Conservation (phyloP, 768 basidiomycete species). For the Phylloporus sp. region DNA sequence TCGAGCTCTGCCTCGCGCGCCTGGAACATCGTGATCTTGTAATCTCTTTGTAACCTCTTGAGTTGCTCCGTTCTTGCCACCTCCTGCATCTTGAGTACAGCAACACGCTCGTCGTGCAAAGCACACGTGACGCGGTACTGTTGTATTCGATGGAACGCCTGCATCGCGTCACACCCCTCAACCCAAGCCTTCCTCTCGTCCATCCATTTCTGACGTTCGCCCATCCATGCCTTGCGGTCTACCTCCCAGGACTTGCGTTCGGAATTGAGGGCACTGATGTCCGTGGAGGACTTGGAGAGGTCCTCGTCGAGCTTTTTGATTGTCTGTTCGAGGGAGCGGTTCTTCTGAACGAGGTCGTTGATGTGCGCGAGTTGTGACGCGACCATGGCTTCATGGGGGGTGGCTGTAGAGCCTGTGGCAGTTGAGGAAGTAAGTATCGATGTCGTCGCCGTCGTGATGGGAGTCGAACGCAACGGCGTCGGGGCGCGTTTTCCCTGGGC, state of each 20-base stretch:
- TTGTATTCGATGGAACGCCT: slow-evolving; percentile 60
- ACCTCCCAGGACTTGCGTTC: slow-evolving; percentile 34
- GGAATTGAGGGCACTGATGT: slow-evolving; percentile 34
- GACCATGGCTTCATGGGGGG: slow-evolving; percentile 45
- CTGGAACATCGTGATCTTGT: slow-evolving; percentile 63
- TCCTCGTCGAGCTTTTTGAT: slow-evolving; percentile 52
- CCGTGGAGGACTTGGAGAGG: slow-evolving; percentile 32
- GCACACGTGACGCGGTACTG: slow-evolving; percentile 52
- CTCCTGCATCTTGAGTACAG: slow-evolving; percentile 52
- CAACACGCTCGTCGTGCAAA: slow-evolving; percentile 49
- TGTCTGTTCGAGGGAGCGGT: slow-evolving; percentile 57
- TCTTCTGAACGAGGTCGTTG: slow-evolving; percentile 66
- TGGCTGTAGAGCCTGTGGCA: slow-evolving; percentile 26
- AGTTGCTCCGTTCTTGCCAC: slow-evolving; percentile 52
- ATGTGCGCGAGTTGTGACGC: slow-evolving; percentile 64
- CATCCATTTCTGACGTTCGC: slow-evolving; percentile 39
- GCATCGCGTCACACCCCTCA: slow-evolving; percentile 56
- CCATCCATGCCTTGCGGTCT: slow-evolving; percentile 23
- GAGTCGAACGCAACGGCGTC: slow-evolving; percentile 19
- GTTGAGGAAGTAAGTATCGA: slow-evolving; percentile 26
- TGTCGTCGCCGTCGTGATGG: slow-evolving; percentile 17
- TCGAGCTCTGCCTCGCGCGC: slow-evolving; percentile 58
- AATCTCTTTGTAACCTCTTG: slow-evolving; percentile 57
- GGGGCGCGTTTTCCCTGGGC: slow-evolving; percentile 16
- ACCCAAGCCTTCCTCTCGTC: slow-evolving; percentile 55